Conservation (phyloP, 2,329 filamentous ascomycete species). For the Didymella segeticola region DNA sequence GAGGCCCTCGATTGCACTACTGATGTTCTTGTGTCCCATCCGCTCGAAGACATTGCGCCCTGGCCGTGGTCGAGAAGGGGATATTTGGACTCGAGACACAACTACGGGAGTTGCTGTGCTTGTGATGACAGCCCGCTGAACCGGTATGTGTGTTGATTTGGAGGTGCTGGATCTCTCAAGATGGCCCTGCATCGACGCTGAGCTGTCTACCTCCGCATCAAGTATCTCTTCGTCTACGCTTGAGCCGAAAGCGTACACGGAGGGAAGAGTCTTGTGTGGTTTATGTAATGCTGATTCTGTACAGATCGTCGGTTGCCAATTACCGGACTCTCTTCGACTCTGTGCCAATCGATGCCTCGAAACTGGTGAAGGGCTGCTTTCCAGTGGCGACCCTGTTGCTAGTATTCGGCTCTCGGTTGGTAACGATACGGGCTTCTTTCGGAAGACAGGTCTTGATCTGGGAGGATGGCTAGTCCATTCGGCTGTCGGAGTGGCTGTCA, state of each 20-base stretch:
- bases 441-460: not conserved
- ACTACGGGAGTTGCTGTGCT: slow-evolving; percentile 15
- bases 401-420: slow-evolving; percentile 10
- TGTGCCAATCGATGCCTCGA: slow-evolving; percentile 25
- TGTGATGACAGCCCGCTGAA: slow-evolving; percentile 15
- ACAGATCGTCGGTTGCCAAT: slow-evolving; percentile 4
- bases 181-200: slow-evolving; percentile 34
- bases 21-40: slow-evolving; percentile 26
- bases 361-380: slow-evolving; percentile 26
- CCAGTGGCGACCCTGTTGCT: slow-evolving; percentile 13
- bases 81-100: slow-evolving; percentile 28
- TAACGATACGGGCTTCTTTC: slow-evolving; percentile 15
- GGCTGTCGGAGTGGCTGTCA: not conserved
- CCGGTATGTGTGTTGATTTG: slow-evolving; percentile 17
- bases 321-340: slow-evolving; percentile 15
- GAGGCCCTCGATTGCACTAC: slow-evolving; percentile 47
- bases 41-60: slow-evolving; percentile 29
- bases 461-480: not conserved
- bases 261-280: slow-evolving; percentile 22
- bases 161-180: slow-evolving; percentile 29
- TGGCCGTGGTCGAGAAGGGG: slow-evolving; percentile 31
- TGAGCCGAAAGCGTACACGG: slow-evolving; percentile 17
- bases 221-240: slow-evolving; percentile 3
- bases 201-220: slow-evolving; percentile 24
- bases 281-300: slow-evolving; percentile 13